Base-by-base conservation (phyloP, 2,329 filamentous ascomycete genomes). In the Albophoma yamanashiensis region DNA sequence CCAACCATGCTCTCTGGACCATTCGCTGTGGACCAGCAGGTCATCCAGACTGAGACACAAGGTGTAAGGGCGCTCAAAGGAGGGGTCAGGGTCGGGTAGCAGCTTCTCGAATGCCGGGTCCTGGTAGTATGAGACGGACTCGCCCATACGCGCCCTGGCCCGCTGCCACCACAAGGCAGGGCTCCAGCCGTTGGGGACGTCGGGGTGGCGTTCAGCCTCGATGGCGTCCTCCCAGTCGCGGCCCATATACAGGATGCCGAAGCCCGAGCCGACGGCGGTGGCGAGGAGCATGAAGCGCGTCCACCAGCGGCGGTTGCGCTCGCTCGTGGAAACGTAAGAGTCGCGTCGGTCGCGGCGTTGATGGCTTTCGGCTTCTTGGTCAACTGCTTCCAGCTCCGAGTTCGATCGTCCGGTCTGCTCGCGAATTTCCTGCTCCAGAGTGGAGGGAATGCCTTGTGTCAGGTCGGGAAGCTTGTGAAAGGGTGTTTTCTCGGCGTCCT, bases 61-160 rank as follows among this genome's bases (percentile, higher is more conserved):
- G 0, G 94, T 97, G 75, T 96, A 96, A 12, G 93, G 93, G 56
- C 90, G 89, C 67, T 89, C 87, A 69, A 92, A 87, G 59, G 84
- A 84, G 22, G 91, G 89, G 64, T 96, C 88, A 47, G 86, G 82
- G 65, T 93, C 88, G 8, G 91, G 94, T 25, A 99, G 82, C 61
- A 99, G 82, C 79, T 97, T 97, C 61, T 91, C 87, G 74, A 97
- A 97, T 11, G 92, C 89, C 3, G 94, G 94, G 69, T 97, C 93
- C 66, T 93, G 93, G 78, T 97, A 99, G 79, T 97, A 97, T 66
- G 87, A 89, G 62, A 94, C 82, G 61, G 91, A 85, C 64, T 90
- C 87, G 62, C 81, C 81, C 67, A 91, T 79, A 58, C 94, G 87
- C 58, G 92, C 88, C 68, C 82, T 86, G 58, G 88, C 86, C 62